phyloP scores from a whole-genome alignment of 1,284 basidiomycete genomes.

The Cronartium ribicola region DNA sequence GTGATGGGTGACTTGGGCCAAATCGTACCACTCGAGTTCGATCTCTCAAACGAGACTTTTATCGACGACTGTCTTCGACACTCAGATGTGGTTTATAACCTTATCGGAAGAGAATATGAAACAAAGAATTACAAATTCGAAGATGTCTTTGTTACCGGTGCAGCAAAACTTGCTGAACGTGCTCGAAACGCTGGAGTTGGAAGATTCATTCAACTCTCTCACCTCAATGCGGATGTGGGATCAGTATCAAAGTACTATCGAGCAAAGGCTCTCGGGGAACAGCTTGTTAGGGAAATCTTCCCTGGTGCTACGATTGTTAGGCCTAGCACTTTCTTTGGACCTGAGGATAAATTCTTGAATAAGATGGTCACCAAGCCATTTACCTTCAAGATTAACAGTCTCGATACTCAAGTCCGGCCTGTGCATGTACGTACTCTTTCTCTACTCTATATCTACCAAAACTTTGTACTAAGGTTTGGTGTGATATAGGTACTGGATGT shows the following conservation, averaged over 20 bases:
- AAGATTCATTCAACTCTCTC: conserved; percentile 89
- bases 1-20: conserved; percentile 95
- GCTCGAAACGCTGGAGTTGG: conserved; percentile 72
- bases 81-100: conserved; percentile 95
- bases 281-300: conserved; percentile 77
- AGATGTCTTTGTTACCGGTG: conserved; percentile 63
- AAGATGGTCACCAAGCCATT: conserved; percentile 74
- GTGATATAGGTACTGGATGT: conserved; percentile 70
- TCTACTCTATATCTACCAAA: conserved; percentile 63
- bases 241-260: conserved; percentile 81
- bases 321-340: conserved; percentile 79
- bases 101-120: conserved; percentile 81
- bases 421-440: conserved; percentile 48
- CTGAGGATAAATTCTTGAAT: conserved; percentile 91
- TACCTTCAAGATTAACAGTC: conserved; percentile 33
- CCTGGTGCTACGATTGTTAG: conserved; percentile 83
- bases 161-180: conserved; percentile 63
- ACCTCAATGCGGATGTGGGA: conserved; percentile 78
- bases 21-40: conserved; percentile 97
- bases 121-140: conserved; percentile 84
- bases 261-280: conserved; percentile 85
- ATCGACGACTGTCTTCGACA: conserved; percentile 91
- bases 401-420: conserved; percentile 36
- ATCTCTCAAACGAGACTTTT: conserved; percentile 76
- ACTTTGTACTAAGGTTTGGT: conserved; percentile 1